Evolutionary conservation across 345 rosid species (phyloP), one percentile per base, ranked within the genome.

Genomic region (Lepidium didymum): DNA sequence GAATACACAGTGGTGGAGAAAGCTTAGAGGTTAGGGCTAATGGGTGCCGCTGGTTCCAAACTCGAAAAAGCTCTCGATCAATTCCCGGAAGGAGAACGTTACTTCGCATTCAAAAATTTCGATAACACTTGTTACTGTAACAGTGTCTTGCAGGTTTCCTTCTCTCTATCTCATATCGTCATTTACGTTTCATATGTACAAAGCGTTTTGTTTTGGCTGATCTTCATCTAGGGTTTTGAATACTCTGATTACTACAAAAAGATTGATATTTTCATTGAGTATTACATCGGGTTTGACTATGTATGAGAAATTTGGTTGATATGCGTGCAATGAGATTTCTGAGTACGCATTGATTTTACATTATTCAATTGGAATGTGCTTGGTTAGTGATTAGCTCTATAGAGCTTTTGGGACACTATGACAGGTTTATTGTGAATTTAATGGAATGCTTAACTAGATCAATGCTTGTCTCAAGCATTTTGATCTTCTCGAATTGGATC

Each of bases 31-130:
- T 21, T 62, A 71, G 67, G 56, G 41, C 62, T 72, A 13, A 92
- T 93, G 98, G 98, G 98, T 4, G 96, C 92, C 37, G 94, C 97
- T 35, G 98, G 97, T 44, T 93, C 98, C 31, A 93, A 87, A 79
- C 97, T 93, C 69, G 98, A 93, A 89, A 93, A 93, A 79, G 98
- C 98, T 73, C 85, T 93, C 33, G 98, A 93, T 76, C 96, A 88
- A 79, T 93, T 93, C 75, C 98, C 98, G 6, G 97, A 93, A 81
- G 98, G 98, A 56, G 97, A 93, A 72, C 90, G 97, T 11, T 93
- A 90, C 80, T 93, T 93, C 57, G 98, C 97, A 50, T 90, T 93
- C 65, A 97, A 93, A 83, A 93, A 93, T 75, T 93, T 90, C 78
- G 98, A 97, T 72, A 90, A 93, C 74, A 90, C 98, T 69, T 93